Evolutionary conservation across 2,329 filamentous ascomycete genomes (phyloP).

Genomic region (Fusarium nisikadoi): DNA sequence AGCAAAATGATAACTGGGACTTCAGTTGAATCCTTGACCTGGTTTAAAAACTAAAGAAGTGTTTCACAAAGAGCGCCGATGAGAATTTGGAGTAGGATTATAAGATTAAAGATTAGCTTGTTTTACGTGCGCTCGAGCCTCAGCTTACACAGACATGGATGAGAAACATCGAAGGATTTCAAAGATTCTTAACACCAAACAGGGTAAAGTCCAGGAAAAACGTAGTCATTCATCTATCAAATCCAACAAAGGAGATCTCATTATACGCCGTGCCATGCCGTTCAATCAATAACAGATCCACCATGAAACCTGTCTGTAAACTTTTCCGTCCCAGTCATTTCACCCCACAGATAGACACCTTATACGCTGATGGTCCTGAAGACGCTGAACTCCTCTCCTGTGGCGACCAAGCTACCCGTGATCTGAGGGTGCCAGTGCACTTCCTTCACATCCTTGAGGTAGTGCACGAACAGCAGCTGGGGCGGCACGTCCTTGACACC

Average conservation of each 20-base stretch:
- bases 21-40: background rate
- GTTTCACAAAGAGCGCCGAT: background rate
- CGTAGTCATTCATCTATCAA: constrained; percentile 33
- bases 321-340: constrained; percentile 25
- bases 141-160: background rate
- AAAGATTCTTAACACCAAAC: background rate
- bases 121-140: background rate
- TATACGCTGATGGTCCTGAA: constrained; percentile 87
- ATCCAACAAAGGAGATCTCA: constrained; percentile 32
- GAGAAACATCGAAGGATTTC: background rate
- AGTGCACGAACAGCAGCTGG: constrained; percentile 95
- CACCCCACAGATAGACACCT: constrained; percentile 15
- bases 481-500: constrained; percentile 91
- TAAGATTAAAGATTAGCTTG: background rate
- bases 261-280: constrained; percentile 40
- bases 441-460: constrained; percentile 94
- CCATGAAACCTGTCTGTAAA: constrained; percentile 18
- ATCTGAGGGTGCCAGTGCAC: constrained; percentile 98
- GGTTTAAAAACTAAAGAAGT: background rate
- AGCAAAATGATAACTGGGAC: background rate
- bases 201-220: background rate
- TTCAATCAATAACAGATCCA: constrained; percentile 37
- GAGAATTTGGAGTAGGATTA: background rate
- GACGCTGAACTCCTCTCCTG: constrained; percentile 88
- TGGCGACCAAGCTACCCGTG: constrained; percentile 87